Percentiles rank a stretch among this genome's conserved stretches.
Conservation (phyloP, 257 asterid genomes). For the Ballota nigra region DNA sequence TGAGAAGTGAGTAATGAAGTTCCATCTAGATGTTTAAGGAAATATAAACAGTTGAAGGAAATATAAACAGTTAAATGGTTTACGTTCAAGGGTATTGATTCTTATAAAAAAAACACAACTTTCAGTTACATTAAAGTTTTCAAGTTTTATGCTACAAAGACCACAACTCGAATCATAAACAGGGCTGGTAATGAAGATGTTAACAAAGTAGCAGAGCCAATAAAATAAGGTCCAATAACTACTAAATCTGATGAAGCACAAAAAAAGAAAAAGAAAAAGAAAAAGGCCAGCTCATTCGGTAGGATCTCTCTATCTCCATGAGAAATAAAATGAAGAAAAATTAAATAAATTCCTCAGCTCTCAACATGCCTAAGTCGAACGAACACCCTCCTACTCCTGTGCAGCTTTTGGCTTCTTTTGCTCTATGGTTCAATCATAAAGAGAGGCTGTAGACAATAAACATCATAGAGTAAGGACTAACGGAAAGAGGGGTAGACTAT, state of each 20-base stretch:
- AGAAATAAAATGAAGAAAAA: not conserved
- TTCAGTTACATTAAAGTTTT: slow-evolving; percentile 11
- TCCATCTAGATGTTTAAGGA: not conserved
- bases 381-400: slow-evolving; percentile 13
- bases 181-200: not conserved
- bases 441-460: slow-evolving; percentile 59
- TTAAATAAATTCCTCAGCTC: slow-evolving; percentile 26
- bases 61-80: not conserved
- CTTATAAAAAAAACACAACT: slow-evolving; percentile 10
- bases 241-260: slow-evolving; percentile 9
- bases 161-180: slow-evolving; percentile 19
- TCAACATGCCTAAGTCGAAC: slow-evolving; percentile 18
- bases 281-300: slow-evolving; percentile 13
- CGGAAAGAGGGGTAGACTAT: not conserved
- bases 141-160: slow-evolving; percentile 9
- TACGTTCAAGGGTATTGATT: not conserved
- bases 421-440: slow-evolving; percentile 68
- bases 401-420: slow-evolving; percentile 7
- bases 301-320: not conserved
- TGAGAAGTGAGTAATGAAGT: not conserved
- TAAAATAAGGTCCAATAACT: not conserved
- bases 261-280: not conserved
- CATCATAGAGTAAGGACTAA: slow-evolving; percentile 12
- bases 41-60: not conserved
- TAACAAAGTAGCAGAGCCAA: not conserved